A percentile compares a stretch with the other conserved stretches of the same genome.
phyloP scores from a whole-genome alignment of 805 yeast genomes.

The Candida awuae region DNA sequence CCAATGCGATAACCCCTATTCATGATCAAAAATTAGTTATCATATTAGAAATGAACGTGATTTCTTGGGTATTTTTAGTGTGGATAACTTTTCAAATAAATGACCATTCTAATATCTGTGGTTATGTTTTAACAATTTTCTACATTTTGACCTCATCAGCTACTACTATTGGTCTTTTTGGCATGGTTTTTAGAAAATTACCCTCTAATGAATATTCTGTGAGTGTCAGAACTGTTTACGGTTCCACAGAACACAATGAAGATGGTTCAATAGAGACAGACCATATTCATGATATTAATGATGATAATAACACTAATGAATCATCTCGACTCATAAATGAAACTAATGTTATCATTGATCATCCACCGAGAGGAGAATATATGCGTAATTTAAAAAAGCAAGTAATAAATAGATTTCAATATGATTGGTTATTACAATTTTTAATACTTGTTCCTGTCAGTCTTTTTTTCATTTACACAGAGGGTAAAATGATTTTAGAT shows the following conservation, averaged over 20 bases:
- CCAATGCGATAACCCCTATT: conserved; percentile 37
- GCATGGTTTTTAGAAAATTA: conserved; percentile 1
- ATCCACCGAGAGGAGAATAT: conserved; percentile 22
- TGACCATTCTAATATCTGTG: conserved; percentile 45
- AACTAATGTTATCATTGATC: conserved; percentile 20
- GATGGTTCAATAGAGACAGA: conserved; percentile 5
- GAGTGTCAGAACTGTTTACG: background rate
- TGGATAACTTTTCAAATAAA: conserved; percentile 43
- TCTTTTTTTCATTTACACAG: conserved; percentile 43
- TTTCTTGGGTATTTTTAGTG: conserved; percentile 51
- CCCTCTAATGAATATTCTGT: conserved; percentile 1
- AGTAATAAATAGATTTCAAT: conserved; percentile 42
- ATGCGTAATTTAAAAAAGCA: conserved; percentile 22
- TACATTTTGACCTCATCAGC: conserved; percentile 41
- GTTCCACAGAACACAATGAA: conserved; percentile 7
- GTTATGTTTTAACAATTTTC: conserved; percentile 39
- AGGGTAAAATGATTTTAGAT: conserved; percentile 49
- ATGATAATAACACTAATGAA: conserved; percentile 4
- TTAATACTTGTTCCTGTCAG: conserved; percentile 59
- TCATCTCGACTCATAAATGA: conserved; percentile 10
- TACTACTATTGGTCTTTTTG: conserved; percentile 37
- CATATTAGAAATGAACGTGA: conserved; percentile 44
- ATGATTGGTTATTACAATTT: conserved; percentile 79
- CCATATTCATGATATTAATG: conserved; percentile 7
- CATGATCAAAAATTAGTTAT: conserved; percentile 54